Conservation (phyloP, 164 flowering plant genomes). For the Macadamia tetraphylla region DNA sequence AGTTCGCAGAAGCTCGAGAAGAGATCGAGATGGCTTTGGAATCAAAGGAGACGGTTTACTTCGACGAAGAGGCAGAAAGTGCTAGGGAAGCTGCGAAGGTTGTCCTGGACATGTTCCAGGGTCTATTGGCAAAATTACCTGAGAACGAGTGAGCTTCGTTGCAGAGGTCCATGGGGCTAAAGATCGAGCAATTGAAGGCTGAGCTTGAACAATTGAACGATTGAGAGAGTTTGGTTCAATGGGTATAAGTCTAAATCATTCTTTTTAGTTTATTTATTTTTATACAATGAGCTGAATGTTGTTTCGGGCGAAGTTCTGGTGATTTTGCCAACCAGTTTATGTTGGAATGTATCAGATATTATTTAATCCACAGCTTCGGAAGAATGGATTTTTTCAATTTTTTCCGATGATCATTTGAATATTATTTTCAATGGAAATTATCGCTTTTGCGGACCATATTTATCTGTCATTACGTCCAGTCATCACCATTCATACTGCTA, state of each 20-base stretch:
- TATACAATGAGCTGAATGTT: not conserved
- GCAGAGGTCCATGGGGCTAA: conserved; percentile 88
- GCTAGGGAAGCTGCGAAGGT: conserved; percentile 70
- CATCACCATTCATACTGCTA: not conserved
- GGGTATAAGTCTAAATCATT: conserved; percentile 1
- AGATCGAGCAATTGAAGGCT: conserved; percentile 92
- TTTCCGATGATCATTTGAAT: not conserved
- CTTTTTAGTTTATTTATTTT: not conserved
- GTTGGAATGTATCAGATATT: not conserved
- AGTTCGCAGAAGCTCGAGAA: conserved; percentile 93
- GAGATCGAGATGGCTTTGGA: conserved; percentile 93
- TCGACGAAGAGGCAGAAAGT: conserved; percentile 80
- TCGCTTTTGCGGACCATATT: not conserved
- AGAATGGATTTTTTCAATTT: too few species aligned
- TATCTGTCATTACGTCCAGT: not conserved
- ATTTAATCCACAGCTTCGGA: not conserved
- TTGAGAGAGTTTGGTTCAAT: conserved; percentile 29
- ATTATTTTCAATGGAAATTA: not conserved
- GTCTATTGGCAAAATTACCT: conserved; percentile 43
- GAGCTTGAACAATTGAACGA: conserved; percentile 81
- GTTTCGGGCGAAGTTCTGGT: not conserved
- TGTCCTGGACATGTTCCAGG: conserved; percentile 63
- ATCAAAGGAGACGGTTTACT: conserved; percentile 89
- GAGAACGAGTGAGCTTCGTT: conserved; percentile 48
- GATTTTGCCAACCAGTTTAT: not conserved